phyloP scores from a whole-genome alignment of 257 asterid species.

The Solanum commersonii region DNA sequence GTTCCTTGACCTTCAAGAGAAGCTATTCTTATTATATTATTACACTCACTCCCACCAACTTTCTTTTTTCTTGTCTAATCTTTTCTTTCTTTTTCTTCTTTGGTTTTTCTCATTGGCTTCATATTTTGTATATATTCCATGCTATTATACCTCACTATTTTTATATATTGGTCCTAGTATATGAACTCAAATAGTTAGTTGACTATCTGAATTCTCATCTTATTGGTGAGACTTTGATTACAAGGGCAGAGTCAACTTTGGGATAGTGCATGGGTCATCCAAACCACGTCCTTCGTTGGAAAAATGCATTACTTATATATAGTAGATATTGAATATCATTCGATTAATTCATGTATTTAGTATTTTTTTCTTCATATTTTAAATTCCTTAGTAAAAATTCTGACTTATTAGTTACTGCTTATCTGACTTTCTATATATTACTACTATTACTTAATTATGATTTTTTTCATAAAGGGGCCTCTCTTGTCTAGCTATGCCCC shows the following conservation, averaged over 20 bases:
- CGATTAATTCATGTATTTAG: background rate
- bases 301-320: background rate
- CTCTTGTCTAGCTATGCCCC: background rate
- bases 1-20: background rate
- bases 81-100: background rate
- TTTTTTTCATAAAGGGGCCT: background rate
- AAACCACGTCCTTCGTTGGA: rapidly evolving
- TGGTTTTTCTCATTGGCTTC: background rate
- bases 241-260: background rate
- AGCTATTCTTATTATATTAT: background rate
- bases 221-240: too few species aligned
- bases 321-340: background rate
- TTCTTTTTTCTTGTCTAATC: background rate
- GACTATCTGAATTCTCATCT: background rate
- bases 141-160: background rate
- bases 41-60: background rate
- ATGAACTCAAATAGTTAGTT: background rate
- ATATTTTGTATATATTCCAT: background rate
- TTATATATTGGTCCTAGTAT: background rate
- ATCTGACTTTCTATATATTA: background rate
- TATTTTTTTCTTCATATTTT: background rate
- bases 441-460: background rate
- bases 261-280: background rate
- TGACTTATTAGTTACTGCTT: rapidly evolving
- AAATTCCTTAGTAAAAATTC: rapidly evolving